Evolutionary conservation across 2,329 filamentous ascomycete genomes (phyloP).

Genomic region (Colletotrichum agaves): DNA sequence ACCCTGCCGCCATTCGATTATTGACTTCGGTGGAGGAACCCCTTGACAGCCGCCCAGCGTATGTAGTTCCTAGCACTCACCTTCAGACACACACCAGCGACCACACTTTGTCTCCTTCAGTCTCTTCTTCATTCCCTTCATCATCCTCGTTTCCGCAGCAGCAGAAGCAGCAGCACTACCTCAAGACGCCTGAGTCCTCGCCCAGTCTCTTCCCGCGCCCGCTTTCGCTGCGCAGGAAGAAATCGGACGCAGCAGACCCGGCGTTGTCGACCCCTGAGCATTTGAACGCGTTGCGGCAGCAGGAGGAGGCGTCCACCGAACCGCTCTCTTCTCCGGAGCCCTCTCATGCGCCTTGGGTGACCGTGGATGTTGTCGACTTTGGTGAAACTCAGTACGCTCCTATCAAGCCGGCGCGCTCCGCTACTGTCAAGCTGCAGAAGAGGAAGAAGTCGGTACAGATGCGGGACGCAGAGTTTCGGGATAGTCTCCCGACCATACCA

Average conservation of each 20-base stretch:
- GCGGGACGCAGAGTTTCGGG: constrained; percentile 47
- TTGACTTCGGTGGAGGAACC: constrained; percentile 72
- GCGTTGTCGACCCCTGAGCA: constrained; percentile 49
- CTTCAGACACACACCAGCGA: constrained; percentile 11
- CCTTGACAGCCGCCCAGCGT: constrained; percentile 58
- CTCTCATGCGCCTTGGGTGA: constrained; percentile 3
- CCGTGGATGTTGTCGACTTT: constrained; percentile 10
- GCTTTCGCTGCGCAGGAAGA: constrained; percentile 39
- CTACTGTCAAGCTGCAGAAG: constrained; percentile 64
- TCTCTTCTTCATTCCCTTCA: constrained; percentile 4
- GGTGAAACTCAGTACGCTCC: constrained; percentile 40
- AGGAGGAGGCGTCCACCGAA: constrained; percentile 47
- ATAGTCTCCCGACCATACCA: constrained; percentile 61
- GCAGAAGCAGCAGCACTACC: not conserved
- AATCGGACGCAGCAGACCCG: constrained; percentile 33
- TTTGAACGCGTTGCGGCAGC: constrained; percentile 49
- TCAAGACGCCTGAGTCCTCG: constrained; percentile 35
- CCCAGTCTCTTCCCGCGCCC: constrained; percentile 40
- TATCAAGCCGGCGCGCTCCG: constrained; percentile 32
- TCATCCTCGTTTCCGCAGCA: constrained; percentile 36
- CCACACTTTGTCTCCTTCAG: not conserved
- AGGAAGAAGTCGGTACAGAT: constrained; percentile 45
- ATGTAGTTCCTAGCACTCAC: constrained; percentile 54
- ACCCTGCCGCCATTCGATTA: constrained; percentile 66
- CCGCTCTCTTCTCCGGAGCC: constrained; percentile 39